Conservation (phyloP, 2,329 filamentous ascomycete species). For the Colletotrichum siamense region DNA sequence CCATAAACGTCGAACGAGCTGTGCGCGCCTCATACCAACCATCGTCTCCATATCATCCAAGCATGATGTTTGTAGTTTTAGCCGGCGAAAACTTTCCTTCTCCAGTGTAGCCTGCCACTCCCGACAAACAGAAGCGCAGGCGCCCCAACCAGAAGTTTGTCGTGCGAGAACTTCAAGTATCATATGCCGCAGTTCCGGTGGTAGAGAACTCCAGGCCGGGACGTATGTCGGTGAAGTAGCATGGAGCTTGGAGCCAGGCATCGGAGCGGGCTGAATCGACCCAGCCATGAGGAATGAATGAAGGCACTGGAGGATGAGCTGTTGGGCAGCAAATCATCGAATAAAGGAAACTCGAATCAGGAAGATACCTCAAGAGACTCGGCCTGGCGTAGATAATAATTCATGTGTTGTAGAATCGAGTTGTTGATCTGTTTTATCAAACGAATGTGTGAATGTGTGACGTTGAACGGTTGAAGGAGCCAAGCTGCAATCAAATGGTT, state of each 20-base stretch:
- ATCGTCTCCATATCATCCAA: slow-evolving; percentile 28
- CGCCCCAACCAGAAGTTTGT: slow-evolving; percentile 32
- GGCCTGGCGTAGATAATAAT: not conserved
- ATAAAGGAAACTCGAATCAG: not conserved
- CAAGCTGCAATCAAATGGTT: not conserved
- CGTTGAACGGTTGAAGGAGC: not conserved
- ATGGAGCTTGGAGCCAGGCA: not conserved
- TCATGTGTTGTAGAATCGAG: not conserved
- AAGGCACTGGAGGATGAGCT: not conserved
- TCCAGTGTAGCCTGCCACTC: slow-evolving; percentile 39
- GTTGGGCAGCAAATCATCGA: not conserved
- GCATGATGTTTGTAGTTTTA: slow-evolving; percentile 29
- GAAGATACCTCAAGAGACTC: not conserved
- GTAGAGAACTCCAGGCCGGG: not conserved
- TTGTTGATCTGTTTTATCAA: accelerated
- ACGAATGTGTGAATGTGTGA: accelerated
- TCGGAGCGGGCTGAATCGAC: not conserved
- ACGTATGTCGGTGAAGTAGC: not conserved
- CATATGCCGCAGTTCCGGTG: not conserved
- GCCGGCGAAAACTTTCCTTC: slow-evolving; percentile 30
- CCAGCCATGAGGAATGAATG: not conserved
- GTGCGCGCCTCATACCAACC: slow-evolving; percentile 16
- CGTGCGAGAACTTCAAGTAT: not conserved
- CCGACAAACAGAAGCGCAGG: slow-evolving; percentile 36
- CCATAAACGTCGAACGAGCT: slow-evolving; percentile 33